These are phyloP conservation scores for Catenaria anguillulae DNA, from an alignment of 371 early-diverging fungal genomes.

Conservation along the genomic window DNA sequence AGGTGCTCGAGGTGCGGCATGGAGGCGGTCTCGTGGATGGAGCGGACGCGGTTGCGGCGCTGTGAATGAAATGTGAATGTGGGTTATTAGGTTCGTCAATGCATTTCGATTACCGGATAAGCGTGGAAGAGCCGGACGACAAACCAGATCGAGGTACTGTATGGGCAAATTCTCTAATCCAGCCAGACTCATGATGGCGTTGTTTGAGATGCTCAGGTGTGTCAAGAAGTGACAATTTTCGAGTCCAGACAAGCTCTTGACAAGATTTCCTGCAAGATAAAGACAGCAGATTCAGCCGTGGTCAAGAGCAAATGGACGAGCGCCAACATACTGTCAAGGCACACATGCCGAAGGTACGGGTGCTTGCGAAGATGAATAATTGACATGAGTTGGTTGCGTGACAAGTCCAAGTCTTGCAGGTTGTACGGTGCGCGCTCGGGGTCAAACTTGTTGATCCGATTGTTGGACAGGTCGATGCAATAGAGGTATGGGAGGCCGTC, in stretches of 20 bases:
- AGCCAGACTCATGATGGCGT: slow-evolving; percentile 20
- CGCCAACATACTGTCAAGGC: slow-evolving; percentile 1
- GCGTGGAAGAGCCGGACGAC: not conserved
- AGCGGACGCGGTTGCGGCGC: slow-evolving; percentile 20
- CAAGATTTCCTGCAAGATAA: slow-evolving; percentile 14
- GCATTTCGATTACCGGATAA: not conserved
- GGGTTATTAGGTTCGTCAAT: not conserved
- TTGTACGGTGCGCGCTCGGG: not conserved
- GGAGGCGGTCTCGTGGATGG: slow-evolving; percentile 18
- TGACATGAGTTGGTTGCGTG: slow-evolving; percentile 2
- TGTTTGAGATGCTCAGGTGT: slow-evolving; percentile 23
- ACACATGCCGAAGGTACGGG: not conserved
- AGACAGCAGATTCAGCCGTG: too few species aligned
- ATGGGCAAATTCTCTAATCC: slow-evolving; percentile 24
- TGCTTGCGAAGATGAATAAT: not conserved
- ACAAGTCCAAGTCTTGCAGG: not conserved
- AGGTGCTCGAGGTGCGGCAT: slow-evolving; percentile 20
- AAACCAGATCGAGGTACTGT: slow-evolving; percentile 20
- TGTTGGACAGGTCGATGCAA: slow-evolving; percentile 1
- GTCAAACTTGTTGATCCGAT: not conserved
- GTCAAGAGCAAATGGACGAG: not conserved
- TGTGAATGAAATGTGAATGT: slow-evolving; percentile 10
- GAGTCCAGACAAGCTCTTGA: slow-evolving; percentile 20
- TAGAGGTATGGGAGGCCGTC: not conserved
- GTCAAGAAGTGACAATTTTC: slow-evolving; percentile 19